Evolutionary conservation across 2,329 filamentous ascomycete species (phyloP).

Genomic region (Bipolaris bicolor): DNA sequence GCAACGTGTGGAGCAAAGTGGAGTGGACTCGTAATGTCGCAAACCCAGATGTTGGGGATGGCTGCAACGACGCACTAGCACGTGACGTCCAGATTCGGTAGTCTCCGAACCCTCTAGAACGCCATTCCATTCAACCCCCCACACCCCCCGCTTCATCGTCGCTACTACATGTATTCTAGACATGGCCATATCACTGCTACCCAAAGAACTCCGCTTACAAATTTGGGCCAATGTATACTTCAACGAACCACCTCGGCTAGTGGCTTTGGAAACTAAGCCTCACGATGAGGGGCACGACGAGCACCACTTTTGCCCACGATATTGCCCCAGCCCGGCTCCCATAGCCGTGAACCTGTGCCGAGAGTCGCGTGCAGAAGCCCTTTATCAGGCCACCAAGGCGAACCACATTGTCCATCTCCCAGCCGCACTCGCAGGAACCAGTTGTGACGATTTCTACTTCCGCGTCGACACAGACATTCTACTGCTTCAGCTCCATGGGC

Average conservation of each 20-base stretch:
- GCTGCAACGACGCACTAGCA: background rate
- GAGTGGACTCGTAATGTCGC: constrained; percentile 15
- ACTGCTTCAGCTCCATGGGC: constrained; percentile 20
- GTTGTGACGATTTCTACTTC: constrained; percentile 23
- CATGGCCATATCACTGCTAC: constrained; percentile 30
- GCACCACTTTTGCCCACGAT: constrained; percentile 29
- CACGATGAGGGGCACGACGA: constrained; percentile 28
- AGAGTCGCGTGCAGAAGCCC: constrained; percentile 28
- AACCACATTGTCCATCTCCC: constrained; percentile 21
- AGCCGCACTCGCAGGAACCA: background rate
- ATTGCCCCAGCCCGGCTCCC: constrained; percentile 26
- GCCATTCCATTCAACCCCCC: background rate
- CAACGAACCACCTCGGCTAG: constrained; percentile 26
- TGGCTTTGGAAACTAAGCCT: constrained; percentile 21
- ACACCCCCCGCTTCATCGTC: background rate
- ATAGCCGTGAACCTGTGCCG: constrained; percentile 25
- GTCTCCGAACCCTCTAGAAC: constrained; percentile 3
- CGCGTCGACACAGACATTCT: constrained; percentile 29
- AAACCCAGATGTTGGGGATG: constrained; percentile 6
- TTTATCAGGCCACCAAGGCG: constrained; percentile 23
- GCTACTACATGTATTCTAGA: background rate
- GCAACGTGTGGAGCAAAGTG: constrained; percentile 15
- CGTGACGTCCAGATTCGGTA: constrained; percentile 11
- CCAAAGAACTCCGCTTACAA: constrained; percentile 33
- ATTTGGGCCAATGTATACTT: constrained; percentile 30